A percentile compares a stretch with the other conserved stretches of the same genome.
Evolutionary conservation across 495 filamentous ascomycete species (phyloP).

Genomic region (Geopyxis carbonaria): DNA sequence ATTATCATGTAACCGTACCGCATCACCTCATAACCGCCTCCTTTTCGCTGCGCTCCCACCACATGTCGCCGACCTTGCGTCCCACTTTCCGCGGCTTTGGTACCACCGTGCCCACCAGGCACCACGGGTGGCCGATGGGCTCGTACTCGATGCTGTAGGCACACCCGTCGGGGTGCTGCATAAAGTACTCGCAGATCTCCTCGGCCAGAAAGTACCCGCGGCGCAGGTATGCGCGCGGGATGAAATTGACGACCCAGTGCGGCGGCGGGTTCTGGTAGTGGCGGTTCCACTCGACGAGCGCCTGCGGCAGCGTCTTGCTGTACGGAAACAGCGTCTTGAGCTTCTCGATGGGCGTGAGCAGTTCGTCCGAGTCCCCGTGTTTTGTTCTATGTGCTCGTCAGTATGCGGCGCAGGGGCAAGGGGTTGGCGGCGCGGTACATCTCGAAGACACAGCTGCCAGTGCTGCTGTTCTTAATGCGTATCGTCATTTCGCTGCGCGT

Average conservation of each 20-base stretch:
- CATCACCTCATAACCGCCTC: no score
- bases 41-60: no score
- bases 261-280: conserved; percentile 23
- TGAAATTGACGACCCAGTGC: conserved; percentile 26
- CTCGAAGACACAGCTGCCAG: conserved; percentile 19
- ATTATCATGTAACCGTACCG: no score
- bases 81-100: background rate
- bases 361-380: conserved; percentile 6
- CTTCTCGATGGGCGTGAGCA: conserved; percentile 13
- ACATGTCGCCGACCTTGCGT: conserved; percentile 1
- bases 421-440: conserved; percentile 6
- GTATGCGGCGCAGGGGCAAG: no score
- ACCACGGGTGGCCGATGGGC: conserved; percentile 19
- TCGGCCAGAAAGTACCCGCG: conserved; percentile 21
- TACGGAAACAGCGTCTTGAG: conserved; percentile 21
- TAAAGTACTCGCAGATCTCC: conserved; percentile 21
- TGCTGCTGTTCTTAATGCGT: conserved; percentile 22
- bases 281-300: conserved; percentile 19
- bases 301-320: conserved; percentile 12
- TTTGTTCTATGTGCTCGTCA: background rate
- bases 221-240: conserved; percentile 22
- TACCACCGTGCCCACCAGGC: conserved; percentile 14
- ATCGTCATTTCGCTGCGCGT: conserved; percentile 11
- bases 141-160: conserved; percentile 23
- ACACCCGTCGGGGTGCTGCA: conserved; percentile 15